phyloP scores from a whole-genome alignment of 805 yeast genomes.

The Candida nonsorbophila region DNA sequence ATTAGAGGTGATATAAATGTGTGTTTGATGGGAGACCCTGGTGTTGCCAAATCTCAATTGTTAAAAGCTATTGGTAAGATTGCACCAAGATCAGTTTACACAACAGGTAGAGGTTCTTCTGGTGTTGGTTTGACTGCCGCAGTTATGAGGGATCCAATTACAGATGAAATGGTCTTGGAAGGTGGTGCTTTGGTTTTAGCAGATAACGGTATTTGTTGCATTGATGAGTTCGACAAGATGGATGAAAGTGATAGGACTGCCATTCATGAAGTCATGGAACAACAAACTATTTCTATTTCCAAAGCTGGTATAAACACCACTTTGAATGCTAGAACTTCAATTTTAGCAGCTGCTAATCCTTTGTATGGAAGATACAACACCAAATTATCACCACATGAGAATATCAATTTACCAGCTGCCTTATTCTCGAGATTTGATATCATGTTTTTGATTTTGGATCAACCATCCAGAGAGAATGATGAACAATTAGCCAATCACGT shows the following conservation, averaged over 20 bases:
- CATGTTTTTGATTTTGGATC: conserved; percentile 79
- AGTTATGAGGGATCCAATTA: conserved; percentile 97
- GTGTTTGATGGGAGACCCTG: conserved; percentile 98
- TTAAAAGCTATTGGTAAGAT: conserved; percentile 85
- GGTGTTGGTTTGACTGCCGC: conserved; percentile 99
- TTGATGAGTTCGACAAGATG: conserved; percentile 99
- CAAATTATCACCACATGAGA: conserved; percentile 83
- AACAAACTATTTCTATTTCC: conserved; percentile 94
- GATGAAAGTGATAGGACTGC: conserved; percentile 96
- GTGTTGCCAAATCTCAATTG: conserved; percentile 97
- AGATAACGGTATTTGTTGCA: conserved; percentile 96
- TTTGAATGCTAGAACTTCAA: conserved; percentile 90
- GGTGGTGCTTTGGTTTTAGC: conserved; percentile 98
- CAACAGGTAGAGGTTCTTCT: conserved; percentile 97
- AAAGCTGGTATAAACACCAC: conserved; percentile 98
- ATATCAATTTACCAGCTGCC: conserved; percentile 95
- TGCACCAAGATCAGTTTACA: conserved; percentile 94
- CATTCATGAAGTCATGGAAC: conserved; percentile 99
- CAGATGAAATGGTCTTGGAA: conserved; percentile 96
- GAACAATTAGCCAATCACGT: conserved; percentile 89
- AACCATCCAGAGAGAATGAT: conserved; percentile 74
- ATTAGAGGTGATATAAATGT: conserved; percentile 96
- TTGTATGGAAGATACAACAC: conserved; percentile 93
- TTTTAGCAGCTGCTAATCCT: conserved; percentile 98
- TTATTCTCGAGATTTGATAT: conserved; percentile 91